These are phyloP conservation scores for Clathrus columnatus DNA, from an alignment of 768 basidiomycete species.

Conservation along the genomic window DNA sequence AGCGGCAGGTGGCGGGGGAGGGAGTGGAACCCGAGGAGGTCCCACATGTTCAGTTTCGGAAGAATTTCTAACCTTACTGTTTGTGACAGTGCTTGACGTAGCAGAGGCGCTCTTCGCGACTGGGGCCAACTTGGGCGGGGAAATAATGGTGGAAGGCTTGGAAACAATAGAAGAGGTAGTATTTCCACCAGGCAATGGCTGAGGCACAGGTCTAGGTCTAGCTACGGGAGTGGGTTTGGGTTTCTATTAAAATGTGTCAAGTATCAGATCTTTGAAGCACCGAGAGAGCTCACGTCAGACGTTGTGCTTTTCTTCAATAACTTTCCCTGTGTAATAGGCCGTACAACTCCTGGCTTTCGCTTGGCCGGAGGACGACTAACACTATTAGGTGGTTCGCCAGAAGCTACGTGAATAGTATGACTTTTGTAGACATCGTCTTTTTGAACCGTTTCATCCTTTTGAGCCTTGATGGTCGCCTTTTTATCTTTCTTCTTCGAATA, in stretches of 20 bases:
- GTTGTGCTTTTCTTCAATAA: constrained; percentile 72
- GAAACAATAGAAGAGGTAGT: constrained; percentile 20
- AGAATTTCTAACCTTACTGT: constrained; percentile 21
- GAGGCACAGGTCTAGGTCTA: constrained; percentile 52
- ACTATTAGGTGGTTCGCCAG: constrained; percentile 80
- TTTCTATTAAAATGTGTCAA: constrained; percentile 7
- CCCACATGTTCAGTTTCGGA: constrained; percentile 37
- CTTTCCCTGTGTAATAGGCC: constrained; percentile 81
- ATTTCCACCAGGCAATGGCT: constrained; percentile 56
- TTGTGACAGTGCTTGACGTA: constrained; percentile 12
- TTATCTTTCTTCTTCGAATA: constrained; percentile 99
- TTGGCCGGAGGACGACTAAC: constrained; percentile 77
- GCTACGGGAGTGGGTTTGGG: constrained; percentile 35
- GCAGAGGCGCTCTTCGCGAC: constrained; percentile 19
- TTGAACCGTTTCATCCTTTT: constrained; percentile 78
- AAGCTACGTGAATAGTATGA: constrained; percentile 76
- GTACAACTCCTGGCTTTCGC: constrained; percentile 77
- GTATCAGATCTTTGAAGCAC: not conserved
- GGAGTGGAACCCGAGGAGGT: constrained; percentile 39
- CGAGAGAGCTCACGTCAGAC: constrained; percentile 26
- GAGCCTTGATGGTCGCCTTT: constrained; percentile 72
- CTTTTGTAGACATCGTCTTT: constrained; percentile 89
- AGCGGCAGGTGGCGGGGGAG: constrained; percentile 43
- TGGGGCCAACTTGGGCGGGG: constrained; percentile 30
- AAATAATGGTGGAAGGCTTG: constrained; percentile 26